Conservation (phyloP, 345 rosid species). For the Syzygium aromaticum region DNA sequence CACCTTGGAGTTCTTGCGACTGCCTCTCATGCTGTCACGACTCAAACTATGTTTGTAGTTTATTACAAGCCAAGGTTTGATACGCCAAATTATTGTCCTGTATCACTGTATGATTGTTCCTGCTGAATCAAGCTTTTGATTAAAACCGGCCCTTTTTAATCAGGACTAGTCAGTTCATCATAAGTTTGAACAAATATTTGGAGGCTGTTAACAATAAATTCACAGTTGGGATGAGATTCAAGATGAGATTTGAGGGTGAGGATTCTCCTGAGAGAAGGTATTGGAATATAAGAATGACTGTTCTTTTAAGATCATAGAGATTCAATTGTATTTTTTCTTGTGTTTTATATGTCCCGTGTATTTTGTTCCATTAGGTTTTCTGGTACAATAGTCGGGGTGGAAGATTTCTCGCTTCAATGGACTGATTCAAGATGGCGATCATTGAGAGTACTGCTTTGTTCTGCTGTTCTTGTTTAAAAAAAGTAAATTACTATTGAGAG, state of each 20-base stretch:
- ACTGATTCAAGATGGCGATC: slow-evolving; percentile 79
- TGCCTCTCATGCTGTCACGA: slow-evolving; percentile 71
- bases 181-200: slow-evolving; percentile 66
- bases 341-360: background rate
- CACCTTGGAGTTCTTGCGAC: slow-evolving; percentile 95
- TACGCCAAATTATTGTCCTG: background rate
- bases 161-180: slow-evolving; percentile 92
- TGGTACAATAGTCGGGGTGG: slow-evolving; percentile 81
- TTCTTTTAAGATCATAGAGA: background rate
- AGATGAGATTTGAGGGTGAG: slow-evolving; percentile 90
- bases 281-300: background rate
- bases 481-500: background rate
- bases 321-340: background rate
- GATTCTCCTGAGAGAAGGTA: slow-evolving; percentile 94
- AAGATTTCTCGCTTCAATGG: slow-evolving; percentile 76
- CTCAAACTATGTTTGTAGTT: slow-evolving; percentile 66
- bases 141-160: background rate
- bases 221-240: slow-evolving; percentile 75
- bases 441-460: slow-evolving; percentile 37
- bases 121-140: background rate
- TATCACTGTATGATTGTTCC: background rate
- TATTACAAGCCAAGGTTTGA: slow-evolving; percentile 86
- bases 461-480: background rate
- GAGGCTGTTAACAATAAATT: slow-evolving; percentile 54
- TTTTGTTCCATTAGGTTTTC: slow-evolving; percentile 48